A percentile compares a stretch with the other conserved stretches of the same genome.
Evolutionary conservation across 2,329 filamentous ascomycete genomes (phyloP).

Genomic region (Pyricularia sp.): DNA sequence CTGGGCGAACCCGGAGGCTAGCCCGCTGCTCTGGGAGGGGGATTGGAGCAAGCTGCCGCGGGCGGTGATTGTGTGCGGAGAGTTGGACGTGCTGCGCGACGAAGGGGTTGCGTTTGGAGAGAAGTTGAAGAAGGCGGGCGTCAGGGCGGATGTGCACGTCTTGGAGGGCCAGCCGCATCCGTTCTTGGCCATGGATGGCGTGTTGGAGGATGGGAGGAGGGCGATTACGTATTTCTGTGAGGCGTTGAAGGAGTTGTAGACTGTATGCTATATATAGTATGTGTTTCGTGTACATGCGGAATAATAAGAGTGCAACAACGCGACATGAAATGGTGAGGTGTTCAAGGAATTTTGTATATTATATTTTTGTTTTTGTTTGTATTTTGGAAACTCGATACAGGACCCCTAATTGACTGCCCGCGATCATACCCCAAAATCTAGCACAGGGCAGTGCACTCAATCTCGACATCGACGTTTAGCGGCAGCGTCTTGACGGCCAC

Average conservation of each 20-base stretch:
- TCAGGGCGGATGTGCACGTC: slow-evolving; percentile 35
- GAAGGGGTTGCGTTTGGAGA: slow-evolving; percentile 43
- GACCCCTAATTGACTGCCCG: no score
- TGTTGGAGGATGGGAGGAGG: slow-evolving; percentile 37
- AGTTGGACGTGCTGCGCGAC: slow-evolving; percentile 44
- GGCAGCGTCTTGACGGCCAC: slow-evolving; percentile 25
- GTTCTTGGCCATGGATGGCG: slow-evolving; percentile 49
- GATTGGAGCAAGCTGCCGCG: slow-evolving; percentile 40
- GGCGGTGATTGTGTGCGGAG: slow-evolving; percentile 43
- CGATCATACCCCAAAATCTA: not conserved
- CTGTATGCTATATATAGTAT: no score
- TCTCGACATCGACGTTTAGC: slow-evolving; percentile 22
- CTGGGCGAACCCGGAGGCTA: slow-evolving; percentile 41
- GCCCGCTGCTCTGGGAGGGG: slow-evolving; percentile 39
- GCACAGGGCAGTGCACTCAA: slow-evolving; percentile 22
- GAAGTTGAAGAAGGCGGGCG: slow-evolving; percentile 35
- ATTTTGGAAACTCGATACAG: no score
- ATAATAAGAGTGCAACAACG: no score
- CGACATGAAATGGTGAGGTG: no score
- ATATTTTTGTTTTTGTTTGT: no score
- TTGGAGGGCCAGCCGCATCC: slow-evolving; percentile 49
- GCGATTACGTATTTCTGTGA: slow-evolving; percentile 36
- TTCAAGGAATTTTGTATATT: no score
- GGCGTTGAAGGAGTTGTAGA: slow-evolving; percentile 9
- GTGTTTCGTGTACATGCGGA: no score